Conservation (phyloP, 371 early-diverging fungal species). For the Dinochytrium kinnereticum region DNA sequence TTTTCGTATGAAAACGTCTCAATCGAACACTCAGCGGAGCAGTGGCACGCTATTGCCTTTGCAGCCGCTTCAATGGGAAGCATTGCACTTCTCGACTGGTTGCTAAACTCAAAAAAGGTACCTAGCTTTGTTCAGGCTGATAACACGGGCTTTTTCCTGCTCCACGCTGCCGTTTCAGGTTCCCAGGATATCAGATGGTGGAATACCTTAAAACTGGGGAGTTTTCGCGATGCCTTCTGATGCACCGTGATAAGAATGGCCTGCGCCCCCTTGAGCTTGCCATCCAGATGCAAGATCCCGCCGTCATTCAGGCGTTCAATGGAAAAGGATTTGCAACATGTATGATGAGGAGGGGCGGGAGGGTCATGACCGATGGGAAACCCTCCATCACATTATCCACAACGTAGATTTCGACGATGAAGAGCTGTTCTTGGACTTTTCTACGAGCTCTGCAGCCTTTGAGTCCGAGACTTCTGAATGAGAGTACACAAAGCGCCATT, state of each 20-base stretch:
- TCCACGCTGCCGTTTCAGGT: neutral
- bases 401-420: neutral
- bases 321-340: neutral
- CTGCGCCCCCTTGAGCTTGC: neutral
- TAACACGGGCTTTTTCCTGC: neutral
- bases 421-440: neutral
- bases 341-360: neutral
- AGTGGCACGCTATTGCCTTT: neutral
- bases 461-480: neutral
- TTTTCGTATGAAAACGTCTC: neutral
- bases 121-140: neutral
- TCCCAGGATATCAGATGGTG: neutral
- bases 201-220: neutral
- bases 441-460: neutral
- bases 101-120: neutral
- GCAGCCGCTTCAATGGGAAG: neutral
- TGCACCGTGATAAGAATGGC: neutral
- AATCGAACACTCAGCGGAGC: neutral
- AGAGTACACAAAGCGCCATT: neutral
- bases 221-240: neutral
- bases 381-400: neutral
- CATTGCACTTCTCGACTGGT: neutral
- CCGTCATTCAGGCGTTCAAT: neutral
- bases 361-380: neutral
- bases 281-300: neutral